phyloP scores from a whole-genome alignment of 352 stramenopile species.

The Blastocystis sp. region DNA sequence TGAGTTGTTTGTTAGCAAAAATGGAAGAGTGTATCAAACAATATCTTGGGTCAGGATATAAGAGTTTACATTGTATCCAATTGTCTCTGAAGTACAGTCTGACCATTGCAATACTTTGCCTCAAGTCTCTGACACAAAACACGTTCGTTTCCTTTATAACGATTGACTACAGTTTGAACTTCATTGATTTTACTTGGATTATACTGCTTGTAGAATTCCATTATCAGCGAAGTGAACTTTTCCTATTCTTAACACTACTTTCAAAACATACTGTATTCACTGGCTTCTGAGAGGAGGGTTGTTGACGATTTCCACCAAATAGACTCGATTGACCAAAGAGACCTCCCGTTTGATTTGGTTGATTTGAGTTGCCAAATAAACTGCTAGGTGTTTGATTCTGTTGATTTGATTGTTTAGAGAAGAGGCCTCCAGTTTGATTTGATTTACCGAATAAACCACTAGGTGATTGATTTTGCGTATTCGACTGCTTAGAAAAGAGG shows the following conservation, averaged over 20 bases:
- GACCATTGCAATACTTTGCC: slow-evolving; percentile 30
- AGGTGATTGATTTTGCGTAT: too few species aligned
- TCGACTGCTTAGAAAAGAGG: too few species aligned
- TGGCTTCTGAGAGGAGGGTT: neutral
- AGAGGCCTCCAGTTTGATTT: too few species aligned
- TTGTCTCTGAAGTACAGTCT: neutral
- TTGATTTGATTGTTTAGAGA: neutral
- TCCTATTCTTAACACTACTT: neutral
- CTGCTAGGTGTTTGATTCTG: neutral
- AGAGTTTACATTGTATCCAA: neutral
- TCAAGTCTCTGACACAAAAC: slow-evolving; percentile 48
- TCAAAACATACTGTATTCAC: neutral
- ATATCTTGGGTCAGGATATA: too few species aligned
- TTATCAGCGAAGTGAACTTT: neutral
- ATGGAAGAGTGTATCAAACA: too few species aligned
- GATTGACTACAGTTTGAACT: neutral
- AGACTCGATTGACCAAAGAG: neutral
- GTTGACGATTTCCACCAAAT: neutral
- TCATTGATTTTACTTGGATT: slow-evolving; percentile 21
- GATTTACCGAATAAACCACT: neutral
- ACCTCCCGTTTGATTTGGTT: neutral
- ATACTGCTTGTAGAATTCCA: slow-evolving; percentile 38
- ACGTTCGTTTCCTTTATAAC: slow-evolving; percentile 10
- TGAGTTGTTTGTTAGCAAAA: too few species aligned
- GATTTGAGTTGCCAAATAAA: neutral